Base-by-base conservation (phyloP, 106 monocot genomes). In the Acorus gramineus region DNA sequence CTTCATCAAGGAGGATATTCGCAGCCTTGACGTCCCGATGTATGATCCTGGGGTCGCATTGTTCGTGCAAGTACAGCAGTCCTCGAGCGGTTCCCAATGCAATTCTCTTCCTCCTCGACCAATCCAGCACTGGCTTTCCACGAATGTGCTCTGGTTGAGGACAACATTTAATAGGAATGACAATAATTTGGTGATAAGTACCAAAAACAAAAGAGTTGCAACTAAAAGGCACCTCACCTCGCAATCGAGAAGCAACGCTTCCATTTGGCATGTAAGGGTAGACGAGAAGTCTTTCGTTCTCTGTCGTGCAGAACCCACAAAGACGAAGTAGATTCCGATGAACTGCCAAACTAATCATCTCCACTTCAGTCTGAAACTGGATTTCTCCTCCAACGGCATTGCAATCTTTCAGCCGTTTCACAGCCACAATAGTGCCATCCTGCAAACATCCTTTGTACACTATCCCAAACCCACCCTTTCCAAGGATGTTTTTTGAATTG, bases 211-310 rank as follows among this genome's bases (percentile, higher is more conserved):
- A 44, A 50, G 49, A 42, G 7, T 11, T 43, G 3, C 2, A 64
- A 4, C 11, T 42, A 44, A 51, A 1, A 12, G 46, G 5, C 53
- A 2, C 46, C 62, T 43, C 8, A 95, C 94, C 90, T 90, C 82
- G 80, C 66, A 95, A 76, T 59, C 85, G 86, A 76, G 81, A 87
- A 68, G 87, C 86, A 63, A 95, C 90, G 77, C 95, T 95, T 66
- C 95, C 95, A 82, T 95, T 95, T 50, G 95, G 78, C 90, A 95
- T 87, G 59, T 73, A 95, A 56, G 95, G 95, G 62, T 95, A 95
- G 28, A 90, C 90, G 42, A 95, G 90, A 3, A 95, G 76, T 59
- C 90, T 80, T 68, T 95, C 95, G 53, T 75, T 82, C 69, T 90
- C 90, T 2, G 87, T 80, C 2, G 82, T 72, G 68, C 95, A 95